Evolutionary conservation across 768 basidiomycete species (phyloP).

Genomic region (Mycena filopes): DNA sequence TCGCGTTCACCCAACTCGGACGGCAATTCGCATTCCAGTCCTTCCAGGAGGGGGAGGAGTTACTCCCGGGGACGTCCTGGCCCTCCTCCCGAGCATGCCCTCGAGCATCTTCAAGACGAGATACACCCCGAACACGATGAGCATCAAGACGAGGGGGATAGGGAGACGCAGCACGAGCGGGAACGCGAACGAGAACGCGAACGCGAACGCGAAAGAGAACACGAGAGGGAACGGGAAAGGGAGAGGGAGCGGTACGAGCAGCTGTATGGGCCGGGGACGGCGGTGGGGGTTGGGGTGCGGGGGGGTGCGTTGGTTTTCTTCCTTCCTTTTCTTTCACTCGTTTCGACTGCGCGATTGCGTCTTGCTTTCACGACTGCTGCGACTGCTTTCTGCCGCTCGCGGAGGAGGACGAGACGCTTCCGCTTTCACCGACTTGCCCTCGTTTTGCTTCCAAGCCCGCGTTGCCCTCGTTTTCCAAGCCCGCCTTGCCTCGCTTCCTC

Average conservation of each 20-base stretch:
- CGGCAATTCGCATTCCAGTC: neutral
- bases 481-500: too few relatives aligned
- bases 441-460: too few relatives aligned
- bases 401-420: too few relatives aligned
- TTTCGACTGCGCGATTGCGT: neutral
- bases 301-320: neutral
- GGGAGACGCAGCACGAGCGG: neutral
- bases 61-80: too few relatives aligned
- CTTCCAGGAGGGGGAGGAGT: too few relatives aligned
- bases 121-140: too few relatives aligned
- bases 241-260: conserved; percentile 19
- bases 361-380: too few relatives aligned
- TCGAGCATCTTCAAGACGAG: too few relatives aligned
- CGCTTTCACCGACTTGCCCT: too few relatives aligned
- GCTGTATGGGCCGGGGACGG: conserved; percentile 18
- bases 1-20: neutral
- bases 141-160: neutral
- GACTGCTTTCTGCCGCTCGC: too few relatives aligned
- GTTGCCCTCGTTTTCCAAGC: too few relatives aligned
- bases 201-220: neutral
- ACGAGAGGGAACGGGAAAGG: neutral
- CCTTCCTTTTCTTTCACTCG: neutral
- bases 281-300: neutral
- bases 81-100: too few relatives aligned
- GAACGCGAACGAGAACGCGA: neutral